Conservation (phyloP, 2,329 filamentous ascomycete species). For the Neurospora sp. region DNA sequence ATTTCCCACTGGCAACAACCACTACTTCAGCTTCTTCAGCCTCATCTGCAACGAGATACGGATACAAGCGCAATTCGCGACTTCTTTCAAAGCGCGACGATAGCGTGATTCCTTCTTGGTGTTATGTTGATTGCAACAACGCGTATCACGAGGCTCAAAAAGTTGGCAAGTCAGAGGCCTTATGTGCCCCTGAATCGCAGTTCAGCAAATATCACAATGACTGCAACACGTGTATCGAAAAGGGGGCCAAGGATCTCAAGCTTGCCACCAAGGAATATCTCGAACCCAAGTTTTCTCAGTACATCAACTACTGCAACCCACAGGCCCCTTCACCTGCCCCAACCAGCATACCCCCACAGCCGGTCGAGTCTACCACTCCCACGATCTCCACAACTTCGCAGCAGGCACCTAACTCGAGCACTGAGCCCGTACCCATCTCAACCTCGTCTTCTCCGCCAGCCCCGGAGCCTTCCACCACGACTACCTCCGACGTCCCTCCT, state of each 20-base stretch:
- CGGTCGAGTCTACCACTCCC: conserved; percentile 7
- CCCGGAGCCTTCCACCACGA: neutral
- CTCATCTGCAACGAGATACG: conserved; percentile 7
- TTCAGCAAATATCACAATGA: conserved; percentile 28
- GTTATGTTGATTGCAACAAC: conserved; percentile 44
- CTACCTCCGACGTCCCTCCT: neutral
- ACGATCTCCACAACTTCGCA: conserved; percentile 11
- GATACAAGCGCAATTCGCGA: conserved; percentile 10
- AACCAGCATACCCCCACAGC: conserved; percentile 5
- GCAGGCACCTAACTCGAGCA: conserved; percentile 10
- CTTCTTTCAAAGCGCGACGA: conserved; percentile 29
- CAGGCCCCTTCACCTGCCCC: conserved; percentile 9
- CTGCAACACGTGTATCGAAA: conserved; percentile 35
- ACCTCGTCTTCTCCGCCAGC: neutral
- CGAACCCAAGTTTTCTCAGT: conserved; percentile 31
- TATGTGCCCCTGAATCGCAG: conserved; percentile 20
- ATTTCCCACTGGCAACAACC: conserved; percentile 19
- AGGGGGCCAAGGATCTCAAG: conserved; percentile 18
- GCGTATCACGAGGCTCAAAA: conserved; percentile 34
- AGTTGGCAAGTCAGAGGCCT: conserved; percentile 30
- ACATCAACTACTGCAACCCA: conserved; percentile 32
- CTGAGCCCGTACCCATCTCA: conserved; percentile 9
- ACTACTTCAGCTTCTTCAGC: conserved; percentile 7
- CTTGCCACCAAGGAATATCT: conserved; percentile 25
- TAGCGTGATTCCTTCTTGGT: conserved; percentile 26